Conservation (phyloP, 108 stramenopile genomes). For the Discostella stelligeroides region DNA sequence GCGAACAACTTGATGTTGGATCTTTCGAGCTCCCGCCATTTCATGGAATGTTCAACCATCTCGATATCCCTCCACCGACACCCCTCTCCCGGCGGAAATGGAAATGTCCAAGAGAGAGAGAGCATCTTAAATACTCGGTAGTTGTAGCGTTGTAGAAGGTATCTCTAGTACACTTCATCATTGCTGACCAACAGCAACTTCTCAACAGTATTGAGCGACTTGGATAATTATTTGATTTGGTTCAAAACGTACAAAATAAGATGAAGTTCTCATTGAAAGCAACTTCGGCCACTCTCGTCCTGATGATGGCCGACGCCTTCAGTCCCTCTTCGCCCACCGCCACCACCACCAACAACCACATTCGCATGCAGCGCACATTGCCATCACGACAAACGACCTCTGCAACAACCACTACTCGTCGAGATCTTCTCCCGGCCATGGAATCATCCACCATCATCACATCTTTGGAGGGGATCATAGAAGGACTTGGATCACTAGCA, state of each 20-base stretch:
- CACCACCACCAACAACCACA: too few relatives aligned
- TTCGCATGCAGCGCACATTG: not conserved
- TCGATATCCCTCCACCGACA: too few relatives aligned
- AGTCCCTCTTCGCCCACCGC: not conserved
- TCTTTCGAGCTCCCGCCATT: not conserved
- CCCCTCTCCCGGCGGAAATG: too few relatives aligned
- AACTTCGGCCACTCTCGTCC: not conserved
- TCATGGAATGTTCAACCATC: not conserved
- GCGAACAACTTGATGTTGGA: not conserved
- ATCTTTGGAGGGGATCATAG: not conserved
- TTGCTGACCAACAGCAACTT: too few relatives aligned
- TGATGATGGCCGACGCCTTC: not conserved
- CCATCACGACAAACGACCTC: not conserved
- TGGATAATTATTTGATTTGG: too few relatives aligned
- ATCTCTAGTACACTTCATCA: too few relatives aligned
- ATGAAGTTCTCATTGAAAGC: not conserved
- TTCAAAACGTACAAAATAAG: not conserved
- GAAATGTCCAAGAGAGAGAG: too few relatives aligned
- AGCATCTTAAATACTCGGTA: too few relatives aligned
- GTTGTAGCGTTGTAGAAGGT: too few relatives aligned
- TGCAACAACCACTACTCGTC: not conserved
- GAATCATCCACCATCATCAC: slow-evolving; percentile 8
- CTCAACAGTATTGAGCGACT: too few relatives aligned
- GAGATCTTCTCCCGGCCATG: not conserved
- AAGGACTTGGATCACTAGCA: slow-evolving; percentile 6